These are phyloP conservation scores for Aureobasidium sp. DNA, from an alignment of 2,329 filamentous ascomycete genomes.

Conservation along the genomic window DNA sequence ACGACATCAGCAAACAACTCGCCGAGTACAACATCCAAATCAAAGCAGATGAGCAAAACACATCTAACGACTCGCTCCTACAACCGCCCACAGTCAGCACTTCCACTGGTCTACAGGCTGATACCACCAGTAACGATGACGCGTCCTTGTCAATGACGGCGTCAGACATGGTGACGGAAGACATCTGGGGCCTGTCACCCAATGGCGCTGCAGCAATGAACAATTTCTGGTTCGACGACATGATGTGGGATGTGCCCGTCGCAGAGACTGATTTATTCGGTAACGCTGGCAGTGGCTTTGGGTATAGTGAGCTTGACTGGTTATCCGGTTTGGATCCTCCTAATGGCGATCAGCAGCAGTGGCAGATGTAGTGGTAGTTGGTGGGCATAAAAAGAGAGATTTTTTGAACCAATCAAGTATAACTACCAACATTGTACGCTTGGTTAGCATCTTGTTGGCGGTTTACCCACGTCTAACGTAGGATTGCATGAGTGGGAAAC, in stretches of 20 bases:
- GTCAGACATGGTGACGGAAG: neutral
- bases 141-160: neutral
- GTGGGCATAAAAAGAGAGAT: no score
- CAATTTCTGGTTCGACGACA: constrained; percentile 23
- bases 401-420: no score
- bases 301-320: constrained; percentile 5
- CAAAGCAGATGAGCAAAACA: neutral
- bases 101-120: no score
- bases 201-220: constrained; percentile 21
- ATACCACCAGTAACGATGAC: no score
- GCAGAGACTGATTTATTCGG: neutral
- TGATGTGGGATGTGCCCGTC: constrained; percentile 22
- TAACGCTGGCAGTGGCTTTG: neutral
- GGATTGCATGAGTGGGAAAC: no score
- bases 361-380: no score
- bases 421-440: no score
- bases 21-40: constrained; percentile 18
- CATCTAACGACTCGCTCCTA: no score
- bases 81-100: neutral
- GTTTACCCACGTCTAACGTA: no score
- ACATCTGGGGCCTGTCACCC: constrained; percentile 20
- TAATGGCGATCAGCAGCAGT: neutral
- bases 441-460: no score
- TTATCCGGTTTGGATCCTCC: neutral
- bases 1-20: constrained; percentile 32